Percentiles rank a stretch among this genome's conserved stretches.
Conservation (phyloP, 768 basidiomycete genomes). For the Suillus weaverae region DNA sequence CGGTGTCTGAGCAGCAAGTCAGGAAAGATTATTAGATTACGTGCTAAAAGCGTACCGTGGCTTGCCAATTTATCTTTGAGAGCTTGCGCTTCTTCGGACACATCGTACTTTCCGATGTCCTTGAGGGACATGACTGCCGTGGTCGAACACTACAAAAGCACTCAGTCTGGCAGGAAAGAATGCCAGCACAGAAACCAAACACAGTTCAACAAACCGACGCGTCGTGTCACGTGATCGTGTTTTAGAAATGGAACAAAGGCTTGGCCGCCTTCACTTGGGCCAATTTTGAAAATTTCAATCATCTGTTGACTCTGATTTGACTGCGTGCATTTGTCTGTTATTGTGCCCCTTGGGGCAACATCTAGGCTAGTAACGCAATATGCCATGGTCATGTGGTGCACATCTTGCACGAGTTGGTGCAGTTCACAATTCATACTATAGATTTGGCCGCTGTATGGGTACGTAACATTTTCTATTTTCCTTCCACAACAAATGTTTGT, state of each 20-base stretch:
- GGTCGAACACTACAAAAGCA: constrained; percentile 10
- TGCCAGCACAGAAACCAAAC: constrained; percentile 22
- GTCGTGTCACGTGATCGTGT: constrained; percentile 34
- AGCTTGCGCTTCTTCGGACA: constrained; percentile 38
- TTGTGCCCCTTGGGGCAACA: neutral
- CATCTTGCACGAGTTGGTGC: neutral
- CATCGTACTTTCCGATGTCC: constrained; percentile 40
- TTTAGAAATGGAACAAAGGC: constrained; percentile 7
- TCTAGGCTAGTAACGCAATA: neutral
- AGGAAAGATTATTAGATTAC: neutral
- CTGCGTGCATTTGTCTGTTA: neutral
- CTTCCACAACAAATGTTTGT: neutral
- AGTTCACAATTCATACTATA: neutral
- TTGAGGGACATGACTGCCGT: constrained; percentile 34
- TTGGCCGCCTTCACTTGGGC: too few species aligned
- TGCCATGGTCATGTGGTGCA: neutral
- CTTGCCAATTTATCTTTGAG: constrained; percentile 38
- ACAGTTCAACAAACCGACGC: constrained; percentile 27
- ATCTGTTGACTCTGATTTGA: neutral
- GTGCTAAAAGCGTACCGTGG: constrained; percentile 30
- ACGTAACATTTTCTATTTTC: neutral
- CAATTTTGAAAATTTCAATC: neutral
- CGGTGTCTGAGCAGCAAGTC: constrained; percentile 31
- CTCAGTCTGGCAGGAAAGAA: neutral
- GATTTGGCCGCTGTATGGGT: neutral